These are phyloP conservation scores for Lactarius sp. DNA, from an alignment of 768 basidiomycete species.

Conservation along the genomic window DNA sequence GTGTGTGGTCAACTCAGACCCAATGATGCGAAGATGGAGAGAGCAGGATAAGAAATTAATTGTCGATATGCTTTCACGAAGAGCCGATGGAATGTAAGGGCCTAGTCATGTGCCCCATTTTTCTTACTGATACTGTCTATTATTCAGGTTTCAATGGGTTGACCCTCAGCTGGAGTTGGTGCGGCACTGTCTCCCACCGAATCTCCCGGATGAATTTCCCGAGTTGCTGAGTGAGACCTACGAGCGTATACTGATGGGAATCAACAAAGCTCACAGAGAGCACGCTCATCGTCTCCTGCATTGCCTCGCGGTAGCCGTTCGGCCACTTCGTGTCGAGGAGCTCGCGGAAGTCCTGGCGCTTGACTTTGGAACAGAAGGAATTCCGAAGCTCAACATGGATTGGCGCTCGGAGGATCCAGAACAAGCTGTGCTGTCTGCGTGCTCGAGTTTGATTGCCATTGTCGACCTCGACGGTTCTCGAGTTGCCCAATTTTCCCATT, in stretches of 20 bases:
- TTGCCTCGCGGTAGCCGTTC: background rate
- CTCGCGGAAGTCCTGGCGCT: slow-evolving; percentile 4
- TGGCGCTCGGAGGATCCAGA: slow-evolving; percentile 5
- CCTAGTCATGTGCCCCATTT: background rate
- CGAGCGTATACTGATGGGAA: slow-evolving; percentile 3
- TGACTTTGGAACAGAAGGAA: background rate
- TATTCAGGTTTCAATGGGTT: slow-evolving; percentile 11
- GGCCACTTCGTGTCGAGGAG: slow-evolving; percentile 7
- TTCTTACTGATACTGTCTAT: background rate
- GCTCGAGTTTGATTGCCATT: background rate
- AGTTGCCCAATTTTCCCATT: slow-evolving; percentile 5
- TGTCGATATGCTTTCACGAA: background rate
- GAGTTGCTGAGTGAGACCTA: background rate
- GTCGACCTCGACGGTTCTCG: background rate
- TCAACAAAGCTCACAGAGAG: background rate
- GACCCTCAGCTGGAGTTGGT: background rate
- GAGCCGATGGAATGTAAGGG: slow-evolving; percentile 12
- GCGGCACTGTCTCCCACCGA: background rate
- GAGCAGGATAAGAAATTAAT: background rate
- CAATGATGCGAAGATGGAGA: background rate
- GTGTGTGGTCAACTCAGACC: background rate
- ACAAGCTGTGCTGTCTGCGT: background rate
- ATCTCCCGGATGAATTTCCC: background rate
- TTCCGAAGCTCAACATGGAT: background rate
- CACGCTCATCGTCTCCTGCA: slow-evolving; percentile 4